Percentiles rank a stretch among this genome's conserved stretches.
phyloP scores from a whole-genome alignment of 164 flowering plant species.

The Amborella trichopoda region DNA sequence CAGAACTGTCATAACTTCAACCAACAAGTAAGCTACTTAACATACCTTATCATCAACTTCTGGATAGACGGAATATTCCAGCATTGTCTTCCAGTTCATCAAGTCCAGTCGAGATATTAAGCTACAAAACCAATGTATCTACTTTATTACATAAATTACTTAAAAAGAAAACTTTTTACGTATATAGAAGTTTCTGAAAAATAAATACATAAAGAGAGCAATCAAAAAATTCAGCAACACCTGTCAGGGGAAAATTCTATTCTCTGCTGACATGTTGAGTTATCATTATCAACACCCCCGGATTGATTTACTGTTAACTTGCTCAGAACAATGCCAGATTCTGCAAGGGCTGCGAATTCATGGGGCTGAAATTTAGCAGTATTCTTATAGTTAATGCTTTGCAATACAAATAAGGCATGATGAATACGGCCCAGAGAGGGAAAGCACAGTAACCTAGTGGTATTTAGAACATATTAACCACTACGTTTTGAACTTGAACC shows the following conservation, averaged over 20 bases:
- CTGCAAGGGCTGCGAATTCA: slow-evolving; percentile 58
- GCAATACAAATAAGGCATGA: no score
- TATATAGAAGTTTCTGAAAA: no score
- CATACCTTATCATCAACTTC: slow-evolving; percentile 44
- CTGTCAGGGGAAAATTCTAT: slow-evolving; percentile 60
- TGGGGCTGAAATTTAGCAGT: slow-evolving; percentile 6
- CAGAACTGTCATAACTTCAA: background rate
- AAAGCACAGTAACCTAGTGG: no score
- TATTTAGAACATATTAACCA: no score
- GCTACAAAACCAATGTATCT: slow-evolving; percentile 27
- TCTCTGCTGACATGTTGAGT: slow-evolving; percentile 11
- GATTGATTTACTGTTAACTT: no score
- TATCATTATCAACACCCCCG: no score
- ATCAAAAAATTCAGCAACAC: slow-evolving; percentile 17
- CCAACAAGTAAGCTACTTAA: background rate
- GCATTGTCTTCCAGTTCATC: slow-evolving; percentile 67
- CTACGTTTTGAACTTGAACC: no score
- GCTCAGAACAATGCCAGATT: slow-evolving; percentile 75
- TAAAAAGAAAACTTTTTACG: no score
- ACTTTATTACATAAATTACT: no score
- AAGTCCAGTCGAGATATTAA: slow-evolving; percentile 63
- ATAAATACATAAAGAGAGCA: background rate
- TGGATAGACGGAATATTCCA: slow-evolving; percentile 47
- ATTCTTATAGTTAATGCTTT: no score
- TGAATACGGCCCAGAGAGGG: no score